Evolutionary conservation across 78 protist genomes (phyloP).

Genomic region (Dictyostelium discoideum): dicty_2.7 NC_007088.5:3672501-3673000

Average conservation of each 20-base stretch:
- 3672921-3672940: constrained; percentile 78
- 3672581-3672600: constrained; percentile 73
- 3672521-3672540: constrained; percentile 93
- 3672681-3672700: constrained; percentile 12
- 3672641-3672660: constrained; percentile 82
- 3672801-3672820: constrained; percentile 60
- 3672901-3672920: constrained; percentile 80
- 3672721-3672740: constrained; percentile 32
- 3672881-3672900: constrained; percentile 78
- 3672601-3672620: constrained; percentile 91
- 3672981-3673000: constrained; percentile 75
- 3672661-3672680: constrained; percentile 75
- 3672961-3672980: constrained; percentile 85
- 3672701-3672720: constrained; percentile 54
- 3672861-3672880: constrained; percentile 74
- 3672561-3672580: constrained; percentile 87
- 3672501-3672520: constrained; percentile 81
- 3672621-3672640: constrained; percentile 57
- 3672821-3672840: constrained; percentile 82
- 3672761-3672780: constrained; percentile 56
- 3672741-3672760: constrained; percentile 78
- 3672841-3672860: constrained; percentile 65
- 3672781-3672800: constrained; percentile 60
- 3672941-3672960: constrained; percentile 87
- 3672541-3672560: constrained; percentile 98